Percentiles rank a stretch among this genome's conserved stretches.
phyloP scores from a whole-genome alignment of 2,329 filamentous ascomycete species.

The Daldinia eschscholtzii region DNA sequence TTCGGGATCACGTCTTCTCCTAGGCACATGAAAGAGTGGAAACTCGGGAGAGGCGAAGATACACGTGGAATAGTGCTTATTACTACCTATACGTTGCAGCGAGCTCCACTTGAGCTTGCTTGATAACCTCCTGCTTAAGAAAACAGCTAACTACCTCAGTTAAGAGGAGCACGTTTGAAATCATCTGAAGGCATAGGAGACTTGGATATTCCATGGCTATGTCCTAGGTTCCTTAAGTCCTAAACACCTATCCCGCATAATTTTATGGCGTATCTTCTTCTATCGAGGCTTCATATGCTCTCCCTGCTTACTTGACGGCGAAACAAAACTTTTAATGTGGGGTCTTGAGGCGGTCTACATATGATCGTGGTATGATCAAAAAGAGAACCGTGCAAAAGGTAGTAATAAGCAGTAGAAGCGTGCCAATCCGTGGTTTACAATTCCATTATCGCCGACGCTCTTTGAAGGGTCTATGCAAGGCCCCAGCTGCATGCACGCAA shows the following conservation, averaged over 20 bases:
- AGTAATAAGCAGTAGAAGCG: not conserved
- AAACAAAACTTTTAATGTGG: constrained; percentile 8
- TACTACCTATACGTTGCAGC: not conserved
- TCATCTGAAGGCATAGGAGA: not conserved
- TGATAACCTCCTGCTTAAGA: not conserved
- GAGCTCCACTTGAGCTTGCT: not conserved
- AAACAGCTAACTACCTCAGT: not conserved
- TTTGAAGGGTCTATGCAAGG: constrained; percentile 7
- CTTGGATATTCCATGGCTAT: not conserved
- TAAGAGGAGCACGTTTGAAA: not conserved
- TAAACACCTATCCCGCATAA: not conserved
- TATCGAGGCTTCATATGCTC: not conserved
- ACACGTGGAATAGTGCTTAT: not conserved
- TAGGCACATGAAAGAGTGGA: constrained; percentile 2
- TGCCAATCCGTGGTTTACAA: not conserved
- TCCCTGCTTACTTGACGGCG: not conserved
- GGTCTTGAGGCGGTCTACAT: constrained; percentile 4
- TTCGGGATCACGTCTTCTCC: not conserved
- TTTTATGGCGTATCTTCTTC: not conserved
- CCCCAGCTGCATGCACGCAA: constrained; percentile 6
- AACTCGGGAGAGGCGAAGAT: constrained; percentile 6
- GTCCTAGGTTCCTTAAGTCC: not conserved
- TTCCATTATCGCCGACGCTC: not conserved
- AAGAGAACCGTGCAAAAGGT: constrained; percentile 8
- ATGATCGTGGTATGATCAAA: constrained; percentile 8